Percentiles rank a stretch among this genome's conserved stretches.
Evolutionary conservation across 768 basidiomycete species (phyloP).

Genomic region (Mycena latifolia): DNA sequence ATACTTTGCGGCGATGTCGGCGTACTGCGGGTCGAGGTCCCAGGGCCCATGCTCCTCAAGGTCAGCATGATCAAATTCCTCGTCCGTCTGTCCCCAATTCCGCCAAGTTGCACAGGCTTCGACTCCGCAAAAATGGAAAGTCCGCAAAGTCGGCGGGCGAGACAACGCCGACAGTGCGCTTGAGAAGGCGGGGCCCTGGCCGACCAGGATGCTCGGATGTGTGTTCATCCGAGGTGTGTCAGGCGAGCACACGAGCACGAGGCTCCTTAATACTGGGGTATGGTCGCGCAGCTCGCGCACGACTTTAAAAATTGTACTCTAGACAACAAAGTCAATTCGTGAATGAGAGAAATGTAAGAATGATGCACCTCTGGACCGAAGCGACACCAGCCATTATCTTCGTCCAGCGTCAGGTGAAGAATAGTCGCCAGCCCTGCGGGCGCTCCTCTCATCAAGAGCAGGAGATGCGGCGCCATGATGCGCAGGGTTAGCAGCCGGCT

Average conservation of each 20-base stretch:
- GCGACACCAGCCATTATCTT: neutral
- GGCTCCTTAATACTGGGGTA: too few relatives aligned
- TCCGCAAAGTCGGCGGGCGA: neutral
- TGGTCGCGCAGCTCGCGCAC: too few relatives aligned
- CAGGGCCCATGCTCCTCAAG: conserved; percentile 27
- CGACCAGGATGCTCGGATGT: too few relatives aligned
- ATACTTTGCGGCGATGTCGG: too few relatives aligned
- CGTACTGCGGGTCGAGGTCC: neutral
- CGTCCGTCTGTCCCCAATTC: neutral
- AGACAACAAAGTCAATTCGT: too few relatives aligned
- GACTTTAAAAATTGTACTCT: too few relatives aligned
- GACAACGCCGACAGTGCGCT: neutral
- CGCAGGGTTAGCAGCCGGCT: neutral
- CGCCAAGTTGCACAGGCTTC: neutral
- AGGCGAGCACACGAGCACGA: too few relatives aligned
- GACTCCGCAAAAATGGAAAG: neutral
- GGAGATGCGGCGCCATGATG: neutral
- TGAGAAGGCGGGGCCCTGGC: neutral
- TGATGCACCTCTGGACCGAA: neutral
- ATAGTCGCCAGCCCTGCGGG: neutral
- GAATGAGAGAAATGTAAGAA: too few relatives aligned
- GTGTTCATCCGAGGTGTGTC: too few relatives aligned
- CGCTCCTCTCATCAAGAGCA: neutral
- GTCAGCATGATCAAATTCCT: neutral
- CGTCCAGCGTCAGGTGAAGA: neutral